A percentile compares a stretch with the other conserved stretches of the same genome.
Conservation (phyloP, 768 basidiomycete species). For the Termitomyces sp. region DNA sequence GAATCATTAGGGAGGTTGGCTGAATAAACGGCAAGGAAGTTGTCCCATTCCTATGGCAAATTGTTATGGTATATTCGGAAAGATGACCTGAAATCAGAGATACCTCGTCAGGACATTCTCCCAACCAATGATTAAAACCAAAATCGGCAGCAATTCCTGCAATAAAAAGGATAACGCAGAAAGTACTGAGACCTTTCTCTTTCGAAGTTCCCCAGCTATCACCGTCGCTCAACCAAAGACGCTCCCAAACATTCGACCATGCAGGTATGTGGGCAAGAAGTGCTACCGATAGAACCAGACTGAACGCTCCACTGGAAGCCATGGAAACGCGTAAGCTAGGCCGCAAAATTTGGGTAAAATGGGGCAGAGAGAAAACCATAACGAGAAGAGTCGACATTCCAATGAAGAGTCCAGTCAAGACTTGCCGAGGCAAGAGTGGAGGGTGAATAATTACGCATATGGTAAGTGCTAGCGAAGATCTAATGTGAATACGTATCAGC, state of each 20-base stretch:
- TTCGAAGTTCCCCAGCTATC: conserved; percentile 49
- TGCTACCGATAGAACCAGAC: conserved; percentile 49
- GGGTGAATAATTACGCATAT: conserved; percentile 19
- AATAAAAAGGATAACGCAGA: conserved; percentile 48
- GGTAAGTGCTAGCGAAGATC: conserved; percentile 13
- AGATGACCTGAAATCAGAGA: conserved; percentile 8
- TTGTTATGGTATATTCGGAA: background rate
- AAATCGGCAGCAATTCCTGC: conserved; percentile 50
- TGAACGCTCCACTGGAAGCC: conserved; percentile 55
- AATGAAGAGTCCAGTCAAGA: conserved; percentile 39
- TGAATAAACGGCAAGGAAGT: conserved; percentile 57
- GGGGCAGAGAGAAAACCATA: conserved; percentile 40
- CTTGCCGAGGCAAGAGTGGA: conserved; percentile 34
- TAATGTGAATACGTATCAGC: conserved; percentile 13
- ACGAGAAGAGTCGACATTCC: conserved; percentile 36
- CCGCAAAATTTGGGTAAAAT: conserved; percentile 41
- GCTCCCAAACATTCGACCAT: conserved; percentile 64
- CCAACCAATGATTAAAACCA: conserved; percentile 50
- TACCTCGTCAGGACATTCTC: conserved; percentile 70
- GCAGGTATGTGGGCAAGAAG: conserved; percentile 44
- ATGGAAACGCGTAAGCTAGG: conserved; percentile 46
- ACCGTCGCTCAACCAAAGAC: conserved; percentile 49
- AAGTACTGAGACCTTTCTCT: conserved; percentile 60
- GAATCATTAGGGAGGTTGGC: conserved; percentile 49
- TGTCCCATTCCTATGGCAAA: conserved; percentile 58